Conservation (phyloP, 148 eudicot species). For the Nepenthes mirabilis region DNA sequence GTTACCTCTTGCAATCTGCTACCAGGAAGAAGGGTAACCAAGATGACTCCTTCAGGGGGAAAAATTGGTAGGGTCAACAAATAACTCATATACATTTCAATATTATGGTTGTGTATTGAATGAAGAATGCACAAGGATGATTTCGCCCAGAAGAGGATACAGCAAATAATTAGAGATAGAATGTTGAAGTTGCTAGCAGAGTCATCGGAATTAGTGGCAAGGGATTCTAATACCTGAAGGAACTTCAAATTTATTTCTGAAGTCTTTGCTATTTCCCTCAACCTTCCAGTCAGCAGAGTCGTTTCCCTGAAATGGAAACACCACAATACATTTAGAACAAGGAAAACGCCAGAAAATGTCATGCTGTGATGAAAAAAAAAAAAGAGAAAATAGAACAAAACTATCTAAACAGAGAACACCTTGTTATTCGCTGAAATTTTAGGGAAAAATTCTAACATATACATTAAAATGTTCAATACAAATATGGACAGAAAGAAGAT, state of each 20-base stretch:
- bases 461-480: too few species aligned
- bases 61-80: neutral
- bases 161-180: too few species aligned
- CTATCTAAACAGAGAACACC: too few species aligned
- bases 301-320: conserved; percentile 20
- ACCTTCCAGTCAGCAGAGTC: conserved; percentile 27
- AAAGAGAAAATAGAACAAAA: neutral
- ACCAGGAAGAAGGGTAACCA: conserved; percentile 79
- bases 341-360: neutral
- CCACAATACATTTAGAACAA: neutral
- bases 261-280: conserved; percentile 42
- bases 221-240: conserved; percentile 41
- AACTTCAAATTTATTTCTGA: conserved; percentile 34
- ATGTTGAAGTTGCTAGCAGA: neutral
- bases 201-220: neutral
- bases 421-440: too few species aligned
- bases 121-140: neutral
- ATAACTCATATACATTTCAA: neutral
- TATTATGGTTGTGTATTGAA: neutral
- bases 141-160: neutral
- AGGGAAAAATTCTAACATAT: too few species aligned
- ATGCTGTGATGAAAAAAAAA: neutral
- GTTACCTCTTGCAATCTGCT: conserved; percentile 93
- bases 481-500: too few species aligned
- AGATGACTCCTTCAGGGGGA: conserved; percentile 36